phyloP scores from a whole-genome alignment of 2,329 filamentous ascomycete genomes.

The Calonectria ilicicola region DNA sequence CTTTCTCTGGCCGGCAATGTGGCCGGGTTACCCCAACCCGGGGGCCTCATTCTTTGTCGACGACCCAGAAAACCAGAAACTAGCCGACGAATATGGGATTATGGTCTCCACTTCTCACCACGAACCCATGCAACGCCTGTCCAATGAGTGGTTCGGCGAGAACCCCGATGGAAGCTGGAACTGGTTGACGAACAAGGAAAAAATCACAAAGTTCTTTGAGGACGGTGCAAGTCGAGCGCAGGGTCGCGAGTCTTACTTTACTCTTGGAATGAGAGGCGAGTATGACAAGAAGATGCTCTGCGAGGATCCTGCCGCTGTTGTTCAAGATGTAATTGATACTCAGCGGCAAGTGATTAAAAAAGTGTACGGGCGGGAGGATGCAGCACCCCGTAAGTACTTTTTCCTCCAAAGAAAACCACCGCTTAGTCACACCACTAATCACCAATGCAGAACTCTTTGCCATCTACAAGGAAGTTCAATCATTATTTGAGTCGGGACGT shows the following conservation, averaged over 20 bases:
- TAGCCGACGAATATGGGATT: constrained; percentile 75
- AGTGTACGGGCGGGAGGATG: constrained; percentile 59
- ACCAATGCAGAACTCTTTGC: constrained; percentile 67
- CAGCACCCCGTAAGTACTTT: constrained; percentile 52
- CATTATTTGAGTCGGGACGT: constrained; percentile 68
- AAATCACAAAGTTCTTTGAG: constrained; percentile 68
- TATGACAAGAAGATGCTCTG: constrained; percentile 65
- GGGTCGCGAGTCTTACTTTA: constrained; percentile 70
- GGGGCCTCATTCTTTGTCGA: constrained; percentile 76
- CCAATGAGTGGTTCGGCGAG: constrained; percentile 58
- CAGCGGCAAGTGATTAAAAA: constrained; percentile 67
- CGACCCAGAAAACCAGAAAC: constrained; percentile 73
- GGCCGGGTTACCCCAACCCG: constrained; percentile 61
- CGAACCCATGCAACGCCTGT: constrained; percentile 73
- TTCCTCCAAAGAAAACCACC: no score
- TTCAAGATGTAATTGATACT: constrained; percentile 65
- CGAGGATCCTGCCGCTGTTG: constrained; percentile 62
- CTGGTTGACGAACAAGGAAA: constrained; percentile 67
- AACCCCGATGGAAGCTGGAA: constrained; percentile 65
- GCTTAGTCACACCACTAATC: background rate
- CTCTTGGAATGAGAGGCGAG: constrained; percentile 69
- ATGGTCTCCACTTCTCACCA: constrained; percentile 75
- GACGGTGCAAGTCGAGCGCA: constrained; percentile 66
- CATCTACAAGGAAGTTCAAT: constrained; percentile 72
- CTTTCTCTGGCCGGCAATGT: constrained; percentile 79